Conservation (phyloP, 2,329 filamentous ascomycete species). For the Colletotrichum brevisporum region DNA sequence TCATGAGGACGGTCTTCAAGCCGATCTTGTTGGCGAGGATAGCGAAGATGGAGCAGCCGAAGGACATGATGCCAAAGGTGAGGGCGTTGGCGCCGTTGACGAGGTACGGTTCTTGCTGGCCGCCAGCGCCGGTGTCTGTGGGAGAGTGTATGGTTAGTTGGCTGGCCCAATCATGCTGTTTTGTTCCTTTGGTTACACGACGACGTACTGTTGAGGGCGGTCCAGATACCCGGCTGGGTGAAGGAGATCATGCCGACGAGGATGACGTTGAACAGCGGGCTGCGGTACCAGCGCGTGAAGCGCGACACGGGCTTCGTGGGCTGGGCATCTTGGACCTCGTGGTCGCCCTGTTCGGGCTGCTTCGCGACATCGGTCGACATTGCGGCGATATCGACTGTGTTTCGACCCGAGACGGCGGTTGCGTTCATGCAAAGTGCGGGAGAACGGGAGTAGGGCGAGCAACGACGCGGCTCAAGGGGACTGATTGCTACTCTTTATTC, state of each 20-base stretch:
- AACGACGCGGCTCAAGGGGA: too few relatives aligned
- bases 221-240: slow-evolving; percentile 63
- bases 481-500: too few relatives aligned
- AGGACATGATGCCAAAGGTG: slow-evolving; percentile 71
- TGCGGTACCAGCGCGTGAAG: slow-evolving; percentile 56
- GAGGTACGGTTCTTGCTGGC: slow-evolving; percentile 74
- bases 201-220: slow-evolving; percentile 57
- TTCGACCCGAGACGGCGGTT: slow-evolving; percentile 7
- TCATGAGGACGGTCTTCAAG: slow-evolving; percentile 53
- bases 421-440: slow-evolving; percentile 29
- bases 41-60: slow-evolving; percentile 56
- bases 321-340: slow-evolving; percentile 24
- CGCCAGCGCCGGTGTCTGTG: slow-evolving; percentile 70
- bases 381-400: slow-evolving; percentile 2
- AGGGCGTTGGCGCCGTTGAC: slow-evolving; percentile 80
- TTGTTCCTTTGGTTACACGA: not conserved
- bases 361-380: slow-evolving; percentile 33
- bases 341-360: slow-evolving; percentile 26
- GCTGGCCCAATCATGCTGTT: too few relatives aligned
- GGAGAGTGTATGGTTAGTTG: too few relatives aligned
- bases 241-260: slow-evolving; percentile 60
- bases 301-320: slow-evolving; percentile 45
- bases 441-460: too few relatives aligned
- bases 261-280: slow-evolving; percentile 62
- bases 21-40: slow-evolving; percentile 55